A percentile compares a stretch with the other conserved stretches of the same genome.
phyloP scores from a whole-genome alignment of 768 basidiomycete genomes.

The Rhodosporidiobolus sp. region DNA sequence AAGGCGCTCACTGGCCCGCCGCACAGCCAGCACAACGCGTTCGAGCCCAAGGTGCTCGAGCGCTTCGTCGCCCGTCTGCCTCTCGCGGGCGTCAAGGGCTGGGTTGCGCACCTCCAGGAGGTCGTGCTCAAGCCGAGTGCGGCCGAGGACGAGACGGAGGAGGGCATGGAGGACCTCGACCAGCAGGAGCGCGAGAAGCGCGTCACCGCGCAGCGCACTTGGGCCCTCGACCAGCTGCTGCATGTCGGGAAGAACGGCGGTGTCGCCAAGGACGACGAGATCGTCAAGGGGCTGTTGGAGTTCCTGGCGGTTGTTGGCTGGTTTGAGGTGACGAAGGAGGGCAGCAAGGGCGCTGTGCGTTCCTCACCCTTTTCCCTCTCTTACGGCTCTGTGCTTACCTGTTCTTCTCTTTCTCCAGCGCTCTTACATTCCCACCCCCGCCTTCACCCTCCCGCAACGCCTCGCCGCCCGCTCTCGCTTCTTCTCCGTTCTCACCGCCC shows the following conservation, averaged over 20 bases:
- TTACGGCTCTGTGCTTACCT: background rate
- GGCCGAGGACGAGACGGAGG: constrained; percentile 51
- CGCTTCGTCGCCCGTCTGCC: constrained; percentile 72
- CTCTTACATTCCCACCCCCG: constrained; percentile 61
- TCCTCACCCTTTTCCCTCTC: background rate
- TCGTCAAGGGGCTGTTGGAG: constrained; percentile 70
- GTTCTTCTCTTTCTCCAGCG: constrained; percentile 53
- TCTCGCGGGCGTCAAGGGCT: constrained; percentile 67
- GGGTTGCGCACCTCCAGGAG: constrained; percentile 67
- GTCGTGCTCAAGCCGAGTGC: constrained; percentile 54
- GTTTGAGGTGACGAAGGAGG: constrained; percentile 70
- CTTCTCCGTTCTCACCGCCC: constrained; percentile 68
- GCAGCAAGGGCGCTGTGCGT: constrained; percentile 57
- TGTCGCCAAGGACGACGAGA: constrained; percentile 67
- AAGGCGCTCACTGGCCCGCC: constrained; percentile 72
- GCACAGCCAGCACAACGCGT: constrained; percentile 71
- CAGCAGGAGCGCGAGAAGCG: constrained; percentile 41
- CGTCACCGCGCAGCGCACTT: constrained; percentile 57
- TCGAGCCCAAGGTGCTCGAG: constrained; percentile 90
- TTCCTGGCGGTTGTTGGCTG: constrained; percentile 80
- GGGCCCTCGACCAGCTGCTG: constrained; percentile 83
- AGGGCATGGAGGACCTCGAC: constrained; percentile 16
- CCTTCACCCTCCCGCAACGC: constrained; percentile 70
- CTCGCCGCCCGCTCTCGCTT: constrained; percentile 66
- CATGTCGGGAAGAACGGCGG: constrained; percentile 63